phyloP scores from a whole-genome alignment of 1,284 basidiomycete genomes.

The Paramarasmius palmivorus region DNA sequence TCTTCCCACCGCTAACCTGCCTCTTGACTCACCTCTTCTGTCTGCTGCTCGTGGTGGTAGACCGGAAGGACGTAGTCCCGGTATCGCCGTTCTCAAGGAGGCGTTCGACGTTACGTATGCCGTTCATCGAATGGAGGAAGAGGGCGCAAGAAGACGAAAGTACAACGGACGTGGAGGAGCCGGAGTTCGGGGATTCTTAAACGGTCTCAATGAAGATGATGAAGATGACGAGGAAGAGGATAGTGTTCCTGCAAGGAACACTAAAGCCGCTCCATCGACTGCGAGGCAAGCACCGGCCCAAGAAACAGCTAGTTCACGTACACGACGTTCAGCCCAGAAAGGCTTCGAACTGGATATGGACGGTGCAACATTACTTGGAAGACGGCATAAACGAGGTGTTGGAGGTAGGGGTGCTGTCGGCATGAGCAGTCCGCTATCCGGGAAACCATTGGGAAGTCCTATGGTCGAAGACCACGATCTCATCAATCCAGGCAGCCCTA shows the following conservation, averaged over 20 bases:
- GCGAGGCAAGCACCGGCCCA: too few species aligned
- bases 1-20: constrained; percentile 31
- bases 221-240: constrained; percentile 66
- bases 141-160: constrained; percentile 83
- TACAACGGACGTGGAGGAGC: constrained; percentile 78
- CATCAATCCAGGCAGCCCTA: constrained; percentile 20
- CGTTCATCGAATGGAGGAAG: constrained; percentile 99
- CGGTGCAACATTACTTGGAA: constrained; percentile 81
- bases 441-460: constrained; percentile 31
- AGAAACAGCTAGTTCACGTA: constrained; percentile 19
- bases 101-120: constrained; percentile 99
- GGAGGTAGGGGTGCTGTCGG: constrained; percentile 24
- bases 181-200: constrained; percentile 80
- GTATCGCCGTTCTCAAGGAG: constrained; percentile 90
- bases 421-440: constrained; percentile 39
- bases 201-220: constrained; percentile 92
- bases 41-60: constrained; percentile 76
- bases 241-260: constrained; percentile 39
- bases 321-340: constrained; percentile 27
- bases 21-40: constrained; percentile 91
- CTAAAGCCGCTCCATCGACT: constrained; percentile 25
- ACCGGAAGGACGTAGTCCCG: constrained; percentile 86
- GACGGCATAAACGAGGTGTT: constrained; percentile 53
- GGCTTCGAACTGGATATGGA: constrained; percentile 84
- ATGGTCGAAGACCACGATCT: constrained; percentile 14